A percentile compares a stretch with the other conserved stretches of the same genome.
Evolutionary conservation across 2,329 filamentous ascomycete species (phyloP).

Genomic region (Talaromyces islandicus): DNA sequence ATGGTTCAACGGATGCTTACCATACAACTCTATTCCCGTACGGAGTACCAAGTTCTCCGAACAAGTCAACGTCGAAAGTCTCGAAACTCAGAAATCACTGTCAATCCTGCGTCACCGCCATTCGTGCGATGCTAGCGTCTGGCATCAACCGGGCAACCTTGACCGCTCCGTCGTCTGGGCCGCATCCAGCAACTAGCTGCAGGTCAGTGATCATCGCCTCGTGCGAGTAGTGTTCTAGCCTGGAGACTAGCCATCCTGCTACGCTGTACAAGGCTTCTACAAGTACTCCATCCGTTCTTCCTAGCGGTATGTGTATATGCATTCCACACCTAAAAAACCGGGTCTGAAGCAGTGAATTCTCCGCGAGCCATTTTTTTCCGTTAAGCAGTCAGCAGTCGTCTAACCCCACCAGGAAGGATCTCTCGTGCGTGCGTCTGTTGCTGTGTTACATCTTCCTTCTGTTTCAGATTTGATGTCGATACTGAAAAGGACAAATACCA

Average conservation of each 20-base stretch:
- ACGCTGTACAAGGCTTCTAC: no score
- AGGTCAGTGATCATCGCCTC: not conserved
- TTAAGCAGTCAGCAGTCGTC: not conserved
- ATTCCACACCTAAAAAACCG: not conserved
- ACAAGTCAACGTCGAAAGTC: not conserved
- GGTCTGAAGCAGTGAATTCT: not conserved
- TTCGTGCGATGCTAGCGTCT: constrained; percentile 4
- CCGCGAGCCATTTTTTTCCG: not conserved
- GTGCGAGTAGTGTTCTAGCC: not conserved
- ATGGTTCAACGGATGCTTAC: not conserved
- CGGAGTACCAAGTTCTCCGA: no score
- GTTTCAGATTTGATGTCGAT: not conserved
- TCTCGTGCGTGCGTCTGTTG: not conserved
- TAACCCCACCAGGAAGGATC: not conserved
- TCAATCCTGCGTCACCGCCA: constrained; percentile 1
- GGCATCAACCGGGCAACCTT: constrained; percentile 9
- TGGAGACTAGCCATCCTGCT: not conserved
- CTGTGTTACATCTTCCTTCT: not conserved
- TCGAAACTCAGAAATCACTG: not conserved
- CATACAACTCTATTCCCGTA: not conserved
- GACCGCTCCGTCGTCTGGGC: constrained; percentile 7
- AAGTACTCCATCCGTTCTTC: not conserved
- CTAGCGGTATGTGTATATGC: not conserved
- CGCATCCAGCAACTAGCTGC: constrained; percentile 1
- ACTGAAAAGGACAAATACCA: not conserved